phyloP scores from a whole-genome alignment of 306 rosid species.

The Sicyos baderoa region DNA sequence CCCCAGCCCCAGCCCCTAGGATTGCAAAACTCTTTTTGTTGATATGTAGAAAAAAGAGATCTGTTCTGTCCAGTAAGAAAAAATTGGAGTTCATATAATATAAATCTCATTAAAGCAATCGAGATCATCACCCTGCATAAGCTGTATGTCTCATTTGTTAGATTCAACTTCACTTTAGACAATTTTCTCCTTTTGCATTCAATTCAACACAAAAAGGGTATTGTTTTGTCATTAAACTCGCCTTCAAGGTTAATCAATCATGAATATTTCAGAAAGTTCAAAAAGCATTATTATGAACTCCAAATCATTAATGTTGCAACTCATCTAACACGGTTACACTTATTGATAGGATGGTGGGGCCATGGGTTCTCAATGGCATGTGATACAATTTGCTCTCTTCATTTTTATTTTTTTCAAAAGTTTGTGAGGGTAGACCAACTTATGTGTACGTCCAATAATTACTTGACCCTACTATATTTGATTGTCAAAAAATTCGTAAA shows the following conservation, averaged over 20 bases:
- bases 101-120: neutral
- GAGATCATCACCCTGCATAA: constrained; percentile 4
- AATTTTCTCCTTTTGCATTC: constrained; percentile 13
- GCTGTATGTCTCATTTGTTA: constrained; percentile 5
- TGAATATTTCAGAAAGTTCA: neutral
- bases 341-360: neutral
- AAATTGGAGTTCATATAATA: too few species aligned
- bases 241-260: constrained; percentile 9
- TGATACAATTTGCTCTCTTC: neutral
- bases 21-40: constrained; percentile 9
- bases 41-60: neutral
- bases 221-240: neutral
- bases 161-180: constrained; percentile 13
- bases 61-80: too few species aligned
- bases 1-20: neutral
- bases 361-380: neutral
- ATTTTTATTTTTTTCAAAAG: too few species aligned
- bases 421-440: too few species aligned
- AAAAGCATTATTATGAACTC: neutral
- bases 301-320: neutral
- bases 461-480: too few species aligned
- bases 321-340: neutral
- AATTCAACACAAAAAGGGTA: constrained; percentile 2
- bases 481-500: too few species aligned
- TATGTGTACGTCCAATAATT: too few species aligned